These are phyloP conservation scores for Torulaspora microellipsoides DNA, from an alignment of 805 yeast genomes.

Conservation along the genomic window DNA sequence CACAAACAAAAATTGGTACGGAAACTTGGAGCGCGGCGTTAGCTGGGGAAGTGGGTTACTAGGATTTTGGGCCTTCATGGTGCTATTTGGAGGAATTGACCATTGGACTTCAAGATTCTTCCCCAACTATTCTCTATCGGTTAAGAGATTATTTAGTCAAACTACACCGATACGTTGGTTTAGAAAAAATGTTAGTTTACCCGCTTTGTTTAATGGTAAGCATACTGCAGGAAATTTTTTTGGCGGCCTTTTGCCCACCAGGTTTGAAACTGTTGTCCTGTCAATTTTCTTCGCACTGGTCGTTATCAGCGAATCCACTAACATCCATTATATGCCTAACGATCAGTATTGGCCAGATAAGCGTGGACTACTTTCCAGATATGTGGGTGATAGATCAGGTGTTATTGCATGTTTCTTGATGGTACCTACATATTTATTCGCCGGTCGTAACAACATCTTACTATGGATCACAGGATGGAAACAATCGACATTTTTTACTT, in stretches of 20 bases:
- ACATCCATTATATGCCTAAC: slow-evolving; percentile 6
- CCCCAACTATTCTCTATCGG: slow-evolving; percentile 34
- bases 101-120: slow-evolving; percentile 40
- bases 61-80: slow-evolving; percentile 45
- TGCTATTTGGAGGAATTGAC: slow-evolving; percentile 39
- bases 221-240: slow-evolving; percentile 8
- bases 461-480: slow-evolving; percentile 57
- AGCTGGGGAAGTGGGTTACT: slow-evolving; percentile 45
- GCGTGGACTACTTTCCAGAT: slow-evolving; percentile 11
- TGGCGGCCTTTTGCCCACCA: slow-evolving; percentile 14
- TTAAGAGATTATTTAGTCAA: slow-evolving; percentile 28
- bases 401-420: slow-evolving; percentile 44
- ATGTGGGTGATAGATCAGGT: slow-evolving; percentile 49
- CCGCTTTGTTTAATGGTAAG: slow-evolving; percentile 9
- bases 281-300: slow-evolving; percentile 10
- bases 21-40: slow-evolving; percentile 29
- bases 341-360: slow-evolving; percentile 6
- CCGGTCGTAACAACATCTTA: slow-evolving; percentile 65
- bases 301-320: slow-evolving; percentile 13
- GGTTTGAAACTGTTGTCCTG: slow-evolving; percentile 18
- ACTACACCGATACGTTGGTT: slow-evolving; percentile 7
- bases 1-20: slow-evolving; percentile 29
- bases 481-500: slow-evolving; percentile 50
- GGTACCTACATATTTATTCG: slow-evolving; percentile 56
- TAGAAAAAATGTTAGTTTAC: slow-evolving; percentile 13